These are phyloP conservation scores for Xylaria grammica DNA, from an alignment of 495 filamentous ascomycete genomes.

Conservation along the genomic window DNA sequence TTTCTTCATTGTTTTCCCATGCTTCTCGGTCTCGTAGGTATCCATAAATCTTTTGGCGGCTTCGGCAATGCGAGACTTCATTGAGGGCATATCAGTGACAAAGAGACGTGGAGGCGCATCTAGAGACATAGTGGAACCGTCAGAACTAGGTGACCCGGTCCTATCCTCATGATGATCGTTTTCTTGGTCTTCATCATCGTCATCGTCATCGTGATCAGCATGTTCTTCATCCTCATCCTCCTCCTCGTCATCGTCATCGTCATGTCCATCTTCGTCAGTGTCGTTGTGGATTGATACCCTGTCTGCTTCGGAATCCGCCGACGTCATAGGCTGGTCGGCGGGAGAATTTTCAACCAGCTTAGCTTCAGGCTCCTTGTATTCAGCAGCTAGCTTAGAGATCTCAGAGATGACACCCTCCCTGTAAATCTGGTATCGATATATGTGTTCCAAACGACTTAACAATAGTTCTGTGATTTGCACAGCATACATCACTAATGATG, in stretches of 20 bases:
- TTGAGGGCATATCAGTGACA: conserved; percentile 59
- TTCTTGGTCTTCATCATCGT: conserved; percentile 59
- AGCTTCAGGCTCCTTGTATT: conserved; percentile 41
- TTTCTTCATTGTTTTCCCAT: conserved; percentile 69
- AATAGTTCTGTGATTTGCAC: conserved; percentile 88
- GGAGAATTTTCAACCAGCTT: conserved; percentile 38
- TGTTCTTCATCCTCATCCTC: conserved; percentile 61
- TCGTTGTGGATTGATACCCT: conserved; percentile 50
- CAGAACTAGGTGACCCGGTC: conserved; percentile 72
- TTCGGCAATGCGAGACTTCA: conserved; percentile 74
- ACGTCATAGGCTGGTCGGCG: conserved; percentile 55
- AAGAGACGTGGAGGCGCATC: conserved; percentile 53
- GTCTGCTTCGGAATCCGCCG: conserved; percentile 57
- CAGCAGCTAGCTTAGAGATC: conserved; percentile 73
- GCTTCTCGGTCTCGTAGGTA: conserved; percentile 76
- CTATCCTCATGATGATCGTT: conserved; percentile 59
- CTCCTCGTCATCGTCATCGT: conserved; percentile 61
- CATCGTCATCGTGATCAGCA: conserved; percentile 22
- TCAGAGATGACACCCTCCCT: conserved; percentile 96
- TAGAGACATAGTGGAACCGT: conserved; percentile 62
- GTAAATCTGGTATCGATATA: conserved; percentile 97
- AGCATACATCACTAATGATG: conserved; percentile 81
- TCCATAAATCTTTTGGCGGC: conserved; percentile 83
- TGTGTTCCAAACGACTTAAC: conserved; percentile 76
- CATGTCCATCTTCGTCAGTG: conserved; percentile 55